A percentile compares a stretch with the other conserved stretches of the same genome.
Conservation (phyloP, 2,329 filamentous ascomycete species). For the Xylaria polymorpha region DNA sequence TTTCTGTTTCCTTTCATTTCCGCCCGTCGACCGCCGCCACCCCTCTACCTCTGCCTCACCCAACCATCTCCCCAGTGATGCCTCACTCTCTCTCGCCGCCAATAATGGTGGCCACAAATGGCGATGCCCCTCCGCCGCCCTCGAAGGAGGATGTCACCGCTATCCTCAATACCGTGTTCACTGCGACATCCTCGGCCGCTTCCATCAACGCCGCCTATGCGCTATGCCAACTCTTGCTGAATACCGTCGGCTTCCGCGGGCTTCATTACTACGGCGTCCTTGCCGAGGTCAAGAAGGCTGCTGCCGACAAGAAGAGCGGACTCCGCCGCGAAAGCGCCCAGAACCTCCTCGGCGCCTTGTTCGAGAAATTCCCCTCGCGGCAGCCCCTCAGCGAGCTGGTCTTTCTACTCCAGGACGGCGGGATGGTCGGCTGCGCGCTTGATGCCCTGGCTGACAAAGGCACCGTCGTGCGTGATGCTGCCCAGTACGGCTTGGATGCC, state of each 20-base stretch:
- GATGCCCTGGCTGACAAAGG: slow-evolving; percentile 93
- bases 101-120: slow-evolving; percentile 58
- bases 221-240: slow-evolving; percentile 69
- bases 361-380: slow-evolving; percentile 85
- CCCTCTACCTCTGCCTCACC: slow-evolving; percentile 12
- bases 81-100: slow-evolving; percentile 63
- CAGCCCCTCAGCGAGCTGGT: slow-evolving; percentile 83
- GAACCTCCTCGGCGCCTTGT: slow-evolving; percentile 92
- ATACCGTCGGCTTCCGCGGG: slow-evolving; percentile 65
- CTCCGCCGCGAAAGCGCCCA: slow-evolving; percentile 89
- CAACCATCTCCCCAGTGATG: slow-evolving; percentile 50
- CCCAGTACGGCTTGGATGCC: slow-evolving; percentile 92
- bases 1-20: slow-evolving; percentile 13
- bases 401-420: slow-evolving; percentile 84
- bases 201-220: slow-evolving; percentile 74
- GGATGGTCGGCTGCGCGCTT: slow-evolving; percentile 76
- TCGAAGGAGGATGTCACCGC: slow-evolving; percentile 73
- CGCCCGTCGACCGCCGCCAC: slow-evolving; percentile 14
- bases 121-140: slow-evolving; percentile 65
- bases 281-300: slow-evolving; percentile 74
- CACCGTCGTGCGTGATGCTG: slow-evolving; percentile 86
- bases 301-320: slow-evolving; percentile 92
- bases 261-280: slow-evolving; percentile 66
- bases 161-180: slow-evolving; percentile 75
- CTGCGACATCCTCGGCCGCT: slow-evolving; percentile 73